Conservation (phyloP, 768 basidiomycete species). For the Serendipita indica region DNA sequence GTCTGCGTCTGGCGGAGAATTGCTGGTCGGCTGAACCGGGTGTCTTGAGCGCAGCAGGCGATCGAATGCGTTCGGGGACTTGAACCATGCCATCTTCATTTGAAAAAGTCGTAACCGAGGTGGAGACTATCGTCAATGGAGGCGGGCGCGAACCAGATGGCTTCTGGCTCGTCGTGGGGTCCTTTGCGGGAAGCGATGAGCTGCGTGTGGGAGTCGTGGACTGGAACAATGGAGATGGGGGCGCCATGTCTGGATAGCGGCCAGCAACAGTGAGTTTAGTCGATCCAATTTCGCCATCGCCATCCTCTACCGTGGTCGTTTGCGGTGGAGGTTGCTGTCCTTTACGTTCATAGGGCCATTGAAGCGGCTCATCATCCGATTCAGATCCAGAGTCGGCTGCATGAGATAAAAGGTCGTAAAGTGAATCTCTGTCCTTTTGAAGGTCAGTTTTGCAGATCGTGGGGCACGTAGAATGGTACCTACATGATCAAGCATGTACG, state of each 20-base stretch:
- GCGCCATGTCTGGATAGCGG: conserved; percentile 4
- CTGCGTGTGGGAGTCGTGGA: background rate
- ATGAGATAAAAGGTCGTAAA: background rate
- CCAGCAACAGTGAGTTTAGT: background rate
- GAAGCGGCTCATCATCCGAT: background rate
- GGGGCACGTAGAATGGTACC: background rate
- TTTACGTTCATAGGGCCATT: conserved; percentile 1
- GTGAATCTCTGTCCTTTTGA: background rate
- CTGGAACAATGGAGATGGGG: background rate
- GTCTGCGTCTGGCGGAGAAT: conserved; percentile 27
- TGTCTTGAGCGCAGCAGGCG: background rate
- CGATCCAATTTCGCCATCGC: background rate
- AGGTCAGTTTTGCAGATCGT: background rate
- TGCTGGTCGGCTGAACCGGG: conserved; percentile 6
- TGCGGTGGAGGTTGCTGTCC: background rate
- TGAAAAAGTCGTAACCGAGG: background rate
- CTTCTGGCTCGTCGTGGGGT: background rate
- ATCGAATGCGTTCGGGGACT: background rate
- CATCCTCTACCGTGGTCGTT: background rate
- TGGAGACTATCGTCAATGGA: background rate
- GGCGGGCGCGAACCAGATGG: background rate
- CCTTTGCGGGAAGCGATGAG: no score
- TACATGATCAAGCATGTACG: conserved; percentile 7
- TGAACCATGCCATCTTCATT: background rate
- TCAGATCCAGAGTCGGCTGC: background rate